phyloP scores from a whole-genome alignment of 2,329 filamentous ascomycete genomes.

The Fusarium phyllophilum region DNA sequence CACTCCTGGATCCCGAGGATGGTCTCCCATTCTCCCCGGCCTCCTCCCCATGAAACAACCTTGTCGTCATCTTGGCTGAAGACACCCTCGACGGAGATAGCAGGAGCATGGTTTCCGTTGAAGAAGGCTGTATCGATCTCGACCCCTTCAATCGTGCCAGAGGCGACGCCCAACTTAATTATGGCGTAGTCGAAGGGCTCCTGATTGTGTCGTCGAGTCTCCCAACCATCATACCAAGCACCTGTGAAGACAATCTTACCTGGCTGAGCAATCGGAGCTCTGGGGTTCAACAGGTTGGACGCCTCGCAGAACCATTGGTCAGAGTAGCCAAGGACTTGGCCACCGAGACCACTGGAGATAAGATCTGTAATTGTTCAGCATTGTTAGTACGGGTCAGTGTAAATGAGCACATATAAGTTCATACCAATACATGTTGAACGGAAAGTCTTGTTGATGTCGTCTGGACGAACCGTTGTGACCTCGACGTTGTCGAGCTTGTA shows the following conservation, averaged over 20 bases:
- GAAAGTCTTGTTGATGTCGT: conserved; percentile 70
- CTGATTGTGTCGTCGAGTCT: conserved; percentile 73
- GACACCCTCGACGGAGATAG: conserved; percentile 80
- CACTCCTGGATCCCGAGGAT: conserved; percentile 77
- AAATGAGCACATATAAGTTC: conserved; percentile 30
- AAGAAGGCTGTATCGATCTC: conserved; percentile 87
- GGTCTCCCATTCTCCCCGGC: conserved; percentile 73
- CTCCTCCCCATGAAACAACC: conserved; percentile 70
- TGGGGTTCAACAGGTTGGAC: conserved; percentile 71
- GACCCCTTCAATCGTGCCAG: conserved; percentile 76
- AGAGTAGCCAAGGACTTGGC: conserved; percentile 72
- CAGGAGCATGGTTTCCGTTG: conserved; percentile 83
- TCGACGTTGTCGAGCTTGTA: conserved; percentile 67
- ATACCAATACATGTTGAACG: conserved; percentile 70
- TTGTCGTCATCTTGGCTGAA: conserved; percentile 73
- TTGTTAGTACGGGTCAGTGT: neutral
- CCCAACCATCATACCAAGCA: conserved; percentile 78
- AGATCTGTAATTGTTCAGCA: conserved; percentile 59
- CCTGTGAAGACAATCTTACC: conserved; percentile 76
- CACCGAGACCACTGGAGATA: conserved; percentile 68
- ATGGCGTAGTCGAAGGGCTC: conserved; percentile 74
- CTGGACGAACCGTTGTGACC: conserved; percentile 59
- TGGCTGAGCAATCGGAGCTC: conserved; percentile 68
- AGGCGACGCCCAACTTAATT: conserved; percentile 73
- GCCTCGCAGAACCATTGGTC: conserved; percentile 77